Evolutionary conservation across 2,329 filamentous ascomycete species (phyloP).

Genomic region (Fusarium tupiense): DNA sequence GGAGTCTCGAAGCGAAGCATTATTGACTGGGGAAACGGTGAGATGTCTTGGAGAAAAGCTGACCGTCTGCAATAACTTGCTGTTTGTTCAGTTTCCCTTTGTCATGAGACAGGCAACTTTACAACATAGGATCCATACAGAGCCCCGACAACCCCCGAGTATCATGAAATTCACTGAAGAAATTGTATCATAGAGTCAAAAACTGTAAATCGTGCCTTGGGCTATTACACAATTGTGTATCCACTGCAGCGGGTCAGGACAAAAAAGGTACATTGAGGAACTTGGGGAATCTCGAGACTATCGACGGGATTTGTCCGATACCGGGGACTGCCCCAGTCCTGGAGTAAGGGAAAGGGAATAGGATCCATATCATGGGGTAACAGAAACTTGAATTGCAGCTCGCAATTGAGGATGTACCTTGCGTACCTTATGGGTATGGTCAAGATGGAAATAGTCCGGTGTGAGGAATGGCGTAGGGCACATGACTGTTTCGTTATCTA

Average conservation of each 20-base stretch:
- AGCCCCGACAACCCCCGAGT: constrained; percentile 13
- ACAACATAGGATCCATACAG: constrained; percentile 25
- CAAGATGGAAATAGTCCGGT: neutral
- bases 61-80: neutral
- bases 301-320: constrained; percentile 31
- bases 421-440: neutral
- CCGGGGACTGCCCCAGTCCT: constrained; percentile 3
- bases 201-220: constrained; percentile 2
- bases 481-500: constrained; percentile 1
- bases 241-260: constrained; percentile 25
- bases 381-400: constrained; percentile 17
- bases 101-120: constrained; percentile 28
- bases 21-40: constrained; percentile 1
- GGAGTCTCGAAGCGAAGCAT: constrained; percentile 8
- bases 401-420: constrained; percentile 17
- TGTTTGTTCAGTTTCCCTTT: constrained; percentile 17
- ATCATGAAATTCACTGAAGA: constrained; percentile 25
- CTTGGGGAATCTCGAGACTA: constrained; percentile 3
- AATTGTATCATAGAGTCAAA: neutral
- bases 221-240: constrained; percentile 37
- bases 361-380: constrained; percentile 22
- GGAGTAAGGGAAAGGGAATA: neutral
- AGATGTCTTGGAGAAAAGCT: neutral
- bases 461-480: neutral
- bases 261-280: constrained; percentile 15